Percentiles rank a stretch among this genome's conserved stretches.
Conservation (phyloP, 2,329 filamentous ascomycete genomes). For the Hyphodiscus sp. region DNA sequence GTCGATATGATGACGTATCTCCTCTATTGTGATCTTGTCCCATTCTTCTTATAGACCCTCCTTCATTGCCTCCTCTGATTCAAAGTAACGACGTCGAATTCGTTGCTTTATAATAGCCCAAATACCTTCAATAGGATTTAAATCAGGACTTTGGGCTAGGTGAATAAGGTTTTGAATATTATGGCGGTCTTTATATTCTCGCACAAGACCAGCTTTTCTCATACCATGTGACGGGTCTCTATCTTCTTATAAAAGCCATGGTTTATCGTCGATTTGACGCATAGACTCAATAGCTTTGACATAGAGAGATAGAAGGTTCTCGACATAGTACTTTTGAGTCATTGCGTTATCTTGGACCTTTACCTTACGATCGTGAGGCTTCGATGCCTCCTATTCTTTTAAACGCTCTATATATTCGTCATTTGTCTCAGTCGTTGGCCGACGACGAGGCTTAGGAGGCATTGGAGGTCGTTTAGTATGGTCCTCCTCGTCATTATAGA, state of each 20-base stretch:
- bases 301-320: conserved; percentile 1
- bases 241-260: conserved; percentile 6
- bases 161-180: conserved; percentile 1
- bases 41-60: conserved; percentile 3
- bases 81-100: conserved; percentile 1
- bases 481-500: conserved; percentile 6
- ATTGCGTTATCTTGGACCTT: too few relatives aligned
- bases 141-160: conserved; percentile 1
- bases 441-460: conserved; percentile 2
- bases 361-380: too few relatives aligned
- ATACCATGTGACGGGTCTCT: conserved; percentile 5
- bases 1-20: conserved; percentile 2
- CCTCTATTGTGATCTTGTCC: conserved; percentile 4
- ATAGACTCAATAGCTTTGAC: conserved; percentile 1
- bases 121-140: too few relatives aligned
- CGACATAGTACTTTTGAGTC: conserved; percentile 1
- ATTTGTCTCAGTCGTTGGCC: not conserved
- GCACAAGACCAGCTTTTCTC: not conserved
- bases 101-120: conserved; percentile 5
- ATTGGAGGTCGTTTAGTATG: not conserved
- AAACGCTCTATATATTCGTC: conserved; percentile 1
- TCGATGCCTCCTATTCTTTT: conserved; percentile 1
- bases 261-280: conserved; percentile 1
- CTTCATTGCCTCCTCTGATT: conserved; percentile 3
- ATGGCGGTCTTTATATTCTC: conserved; percentile 2